Percentiles rank a stretch among this genome's conserved stretches.
These are phyloP conservation scores for Cornus suecica DNA, from an alignment of 148 eudicot species.

Conservation along the genomic window DNA sequence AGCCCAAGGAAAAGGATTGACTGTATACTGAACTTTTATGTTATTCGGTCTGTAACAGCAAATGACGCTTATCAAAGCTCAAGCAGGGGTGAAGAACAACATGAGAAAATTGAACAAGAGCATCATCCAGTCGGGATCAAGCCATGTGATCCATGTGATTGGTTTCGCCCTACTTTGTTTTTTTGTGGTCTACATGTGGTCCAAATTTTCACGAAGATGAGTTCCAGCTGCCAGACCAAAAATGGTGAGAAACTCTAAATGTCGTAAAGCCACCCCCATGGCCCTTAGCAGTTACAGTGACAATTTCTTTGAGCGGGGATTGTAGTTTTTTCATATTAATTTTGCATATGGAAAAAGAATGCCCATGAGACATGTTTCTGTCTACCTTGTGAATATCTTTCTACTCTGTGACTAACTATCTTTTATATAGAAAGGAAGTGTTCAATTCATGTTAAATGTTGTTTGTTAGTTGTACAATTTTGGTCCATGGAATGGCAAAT, in stretches of 20 bases:
- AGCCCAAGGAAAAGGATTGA: background rate
- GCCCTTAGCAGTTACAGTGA: background rate
- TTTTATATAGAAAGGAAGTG: background rate
- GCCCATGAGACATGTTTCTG: background rate
- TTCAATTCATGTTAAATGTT: background rate
- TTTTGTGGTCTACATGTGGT: conserved; percentile 62
- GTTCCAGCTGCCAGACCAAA: background rate
- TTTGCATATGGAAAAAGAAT: background rate
- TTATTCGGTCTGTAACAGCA: conserved; percentile 48
- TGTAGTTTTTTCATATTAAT: background rate
- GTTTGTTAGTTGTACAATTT: background rate
- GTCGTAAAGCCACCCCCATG: background rate
- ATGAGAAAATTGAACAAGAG: conserved; percentile 85
- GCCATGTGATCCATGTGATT: conserved; percentile 79
- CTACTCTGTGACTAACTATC: background rate
- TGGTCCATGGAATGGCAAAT: background rate
- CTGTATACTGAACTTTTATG: conserved; percentile 12
- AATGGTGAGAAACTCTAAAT: background rate
- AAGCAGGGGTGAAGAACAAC: conserved; percentile 90
- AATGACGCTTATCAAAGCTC: conserved; percentile 84
- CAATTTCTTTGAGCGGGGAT: background rate
- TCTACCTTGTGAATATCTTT: background rate
- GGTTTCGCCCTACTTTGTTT: conserved; percentile 69
- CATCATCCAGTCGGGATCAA: conserved; percentile 70
- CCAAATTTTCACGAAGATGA: conserved; percentile 64